phyloP scores from a whole-genome alignment of 1,284 basidiomycete species.

The Ceratobasidium sp. region DNA sequence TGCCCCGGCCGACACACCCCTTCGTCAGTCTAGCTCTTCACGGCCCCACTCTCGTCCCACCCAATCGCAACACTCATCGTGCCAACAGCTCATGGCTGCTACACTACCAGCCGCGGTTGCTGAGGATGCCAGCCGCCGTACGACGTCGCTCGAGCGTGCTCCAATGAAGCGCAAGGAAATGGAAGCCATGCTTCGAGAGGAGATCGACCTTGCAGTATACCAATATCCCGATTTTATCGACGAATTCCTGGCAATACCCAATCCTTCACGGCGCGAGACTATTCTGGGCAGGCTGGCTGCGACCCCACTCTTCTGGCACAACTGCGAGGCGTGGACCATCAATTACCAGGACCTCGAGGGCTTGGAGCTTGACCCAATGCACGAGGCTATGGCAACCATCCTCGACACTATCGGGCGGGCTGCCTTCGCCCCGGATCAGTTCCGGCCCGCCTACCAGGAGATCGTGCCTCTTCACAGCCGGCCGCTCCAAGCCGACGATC shows the following conservation, averaged over 20 bases:
- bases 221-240: conserved; percentile 5
- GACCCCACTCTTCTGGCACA: not conserved
- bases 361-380: not conserved
- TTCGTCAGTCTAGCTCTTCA: not conserved
- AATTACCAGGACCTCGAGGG: not conserved
- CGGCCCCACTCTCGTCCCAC: not conserved
- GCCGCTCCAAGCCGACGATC: conserved; percentile 10
- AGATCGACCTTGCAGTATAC: conserved; percentile 21
- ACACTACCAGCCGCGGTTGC: not conserved
- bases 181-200: not conserved
- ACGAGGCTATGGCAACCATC: not conserved
- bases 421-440: not conserved
- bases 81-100: not conserved
- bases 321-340: not conserved
- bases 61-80: conserved; percentile 10
- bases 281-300: not conserved
- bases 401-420: conserved; percentile 1
- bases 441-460: not conserved
- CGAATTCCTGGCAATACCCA: not conserved
- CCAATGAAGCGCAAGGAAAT: not conserved
- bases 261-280: not conserved
- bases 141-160: not conserved
- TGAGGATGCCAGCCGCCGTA: not conserved
- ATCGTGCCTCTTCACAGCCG: not conserved
- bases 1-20: not conserved